Conservation (phyloP, 2,329 filamentous ascomycete species). For the Talaromyces sp. region DNA sequence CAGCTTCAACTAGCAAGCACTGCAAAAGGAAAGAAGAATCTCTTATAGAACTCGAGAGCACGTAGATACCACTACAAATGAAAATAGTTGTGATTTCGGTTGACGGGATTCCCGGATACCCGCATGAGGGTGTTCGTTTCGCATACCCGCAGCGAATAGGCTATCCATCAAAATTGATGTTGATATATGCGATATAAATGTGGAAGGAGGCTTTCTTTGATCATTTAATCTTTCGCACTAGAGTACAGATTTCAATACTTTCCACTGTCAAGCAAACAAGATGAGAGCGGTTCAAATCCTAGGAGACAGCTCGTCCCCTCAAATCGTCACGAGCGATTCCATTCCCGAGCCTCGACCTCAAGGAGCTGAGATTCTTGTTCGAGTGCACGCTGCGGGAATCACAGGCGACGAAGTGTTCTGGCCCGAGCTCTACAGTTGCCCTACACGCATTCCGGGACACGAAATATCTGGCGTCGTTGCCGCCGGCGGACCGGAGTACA, state of each 20-base stretch:
- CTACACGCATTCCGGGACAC: neutral
- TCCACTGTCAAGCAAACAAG: neutral
- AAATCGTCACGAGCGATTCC: neutral
- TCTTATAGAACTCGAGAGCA: neutral
- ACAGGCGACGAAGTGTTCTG: slow-evolving; percentile 9
- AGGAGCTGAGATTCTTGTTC: slow-evolving; percentile 3
- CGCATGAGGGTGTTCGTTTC: neutral
- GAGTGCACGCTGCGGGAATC: slow-evolving; percentile 9
- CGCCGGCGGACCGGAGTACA: neutral
- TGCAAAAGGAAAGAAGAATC: neutral
- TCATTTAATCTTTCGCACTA: no score
- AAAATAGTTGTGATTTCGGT: neutral
- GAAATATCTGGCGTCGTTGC: slow-evolving; percentile 4
- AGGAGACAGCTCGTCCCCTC: neutral
- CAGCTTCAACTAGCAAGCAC: neutral
- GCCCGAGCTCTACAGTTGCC: neutral
- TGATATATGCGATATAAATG: neutral
- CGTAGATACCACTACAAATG: neutral
- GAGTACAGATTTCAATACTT: neutral
- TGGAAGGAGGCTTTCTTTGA: neutral
- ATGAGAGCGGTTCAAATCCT: slow-evolving; percentile 7
- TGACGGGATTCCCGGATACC: neutral
- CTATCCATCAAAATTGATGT: neutral
- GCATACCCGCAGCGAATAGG: neutral
- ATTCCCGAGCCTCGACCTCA: neutral